phyloP scores from a whole-genome alignment of 1,139 yeast species.

The Pichia sp. region DNA sequence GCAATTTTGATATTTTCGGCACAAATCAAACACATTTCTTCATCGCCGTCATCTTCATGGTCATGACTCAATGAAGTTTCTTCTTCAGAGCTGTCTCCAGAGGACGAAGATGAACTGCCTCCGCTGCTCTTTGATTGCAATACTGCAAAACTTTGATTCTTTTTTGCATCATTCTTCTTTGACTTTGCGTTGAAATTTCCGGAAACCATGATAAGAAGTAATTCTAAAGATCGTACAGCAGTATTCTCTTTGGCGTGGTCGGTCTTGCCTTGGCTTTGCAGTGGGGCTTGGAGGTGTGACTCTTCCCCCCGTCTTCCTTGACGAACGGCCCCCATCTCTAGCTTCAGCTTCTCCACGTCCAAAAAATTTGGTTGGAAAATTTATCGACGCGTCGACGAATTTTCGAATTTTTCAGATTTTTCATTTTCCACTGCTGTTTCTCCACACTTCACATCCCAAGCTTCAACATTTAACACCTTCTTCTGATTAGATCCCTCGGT shows the following conservation, averaged over 20 bases:
- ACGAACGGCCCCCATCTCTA: too few relatives aligned
- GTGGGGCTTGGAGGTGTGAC: too few relatives aligned
- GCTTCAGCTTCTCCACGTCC: too few relatives aligned
- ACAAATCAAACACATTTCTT: slow-evolving; percentile 73
- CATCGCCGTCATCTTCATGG: slow-evolving; percentile 33
- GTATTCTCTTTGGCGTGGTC: background rate
- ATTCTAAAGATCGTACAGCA: background rate
- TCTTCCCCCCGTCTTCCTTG: too few relatives aligned
- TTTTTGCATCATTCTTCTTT: background rate
- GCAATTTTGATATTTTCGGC: slow-evolving; percentile 65
- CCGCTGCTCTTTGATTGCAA: background rate
- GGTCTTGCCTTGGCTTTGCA: too few relatives aligned
- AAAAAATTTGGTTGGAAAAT: background rate
- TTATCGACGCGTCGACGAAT: slow-evolving; percentile 4
- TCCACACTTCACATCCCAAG: too few relatives aligned
- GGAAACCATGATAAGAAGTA: too few relatives aligned
- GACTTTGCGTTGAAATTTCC: background rate
- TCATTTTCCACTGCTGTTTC: background rate
- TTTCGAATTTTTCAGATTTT: background rate
- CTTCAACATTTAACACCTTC: too few relatives aligned
- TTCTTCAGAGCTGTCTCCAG: background rate
- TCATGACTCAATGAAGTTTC: background rate
- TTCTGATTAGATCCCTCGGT: too few relatives aligned
- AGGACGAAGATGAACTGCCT: background rate
- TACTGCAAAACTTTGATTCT: slow-evolving; percentile 1